Conservation (phyloP, 805 yeast species). For the Cyberlindnera nakhonratchasimensis region DNA sequence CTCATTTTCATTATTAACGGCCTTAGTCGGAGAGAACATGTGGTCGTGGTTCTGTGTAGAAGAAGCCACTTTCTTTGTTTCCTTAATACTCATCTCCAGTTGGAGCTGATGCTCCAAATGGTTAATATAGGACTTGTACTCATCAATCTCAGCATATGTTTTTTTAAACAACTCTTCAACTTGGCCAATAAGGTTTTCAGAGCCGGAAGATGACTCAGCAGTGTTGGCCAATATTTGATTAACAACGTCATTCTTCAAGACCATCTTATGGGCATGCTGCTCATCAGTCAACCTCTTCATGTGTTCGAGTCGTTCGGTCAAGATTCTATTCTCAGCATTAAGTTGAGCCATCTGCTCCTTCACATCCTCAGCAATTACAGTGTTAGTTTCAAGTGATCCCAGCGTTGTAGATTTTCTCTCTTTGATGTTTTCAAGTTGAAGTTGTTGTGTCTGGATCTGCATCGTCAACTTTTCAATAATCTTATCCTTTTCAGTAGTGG, state of each 20-base stretch:
- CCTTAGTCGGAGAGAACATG: constrained; percentile 15
- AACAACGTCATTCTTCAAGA: constrained; percentile 55
- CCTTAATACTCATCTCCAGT: constrained; percentile 15
- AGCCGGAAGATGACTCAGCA: constrained; percentile 23
- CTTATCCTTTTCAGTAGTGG: constrained; percentile 43
- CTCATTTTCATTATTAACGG: constrained; percentile 16
- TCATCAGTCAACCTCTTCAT: constrained; percentile 60
- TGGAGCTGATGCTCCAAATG: constrained; percentile 56
- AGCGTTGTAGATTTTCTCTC: constrained; percentile 8
- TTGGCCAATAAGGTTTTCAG: constrained; percentile 41
- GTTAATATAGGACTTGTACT: constrained; percentile 53
- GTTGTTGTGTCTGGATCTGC: constrained; percentile 59
- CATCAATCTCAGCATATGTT: constrained; percentile 51
- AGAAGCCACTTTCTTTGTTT: background rate
- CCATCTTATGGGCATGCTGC: constrained; percentile 50
- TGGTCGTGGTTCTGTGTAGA: background rate
- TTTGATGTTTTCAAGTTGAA: constrained; percentile 44
- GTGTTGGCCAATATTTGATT: constrained; percentile 50
- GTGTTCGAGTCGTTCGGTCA: constrained; percentile 69
- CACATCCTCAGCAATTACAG: constrained; percentile 11
- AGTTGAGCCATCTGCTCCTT: constrained; percentile 41
- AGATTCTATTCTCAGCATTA: constrained; percentile 59
- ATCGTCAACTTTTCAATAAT: constrained; percentile 52
- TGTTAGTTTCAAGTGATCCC: constrained; percentile 8
- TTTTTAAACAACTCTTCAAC: constrained; percentile 46